Percentiles rank a stretch among this genome's conserved stretches.
Evolutionary conservation across 2,329 filamentous ascomycete genomes (phyloP).

Genomic region (Cladosporium sp.): DNA sequence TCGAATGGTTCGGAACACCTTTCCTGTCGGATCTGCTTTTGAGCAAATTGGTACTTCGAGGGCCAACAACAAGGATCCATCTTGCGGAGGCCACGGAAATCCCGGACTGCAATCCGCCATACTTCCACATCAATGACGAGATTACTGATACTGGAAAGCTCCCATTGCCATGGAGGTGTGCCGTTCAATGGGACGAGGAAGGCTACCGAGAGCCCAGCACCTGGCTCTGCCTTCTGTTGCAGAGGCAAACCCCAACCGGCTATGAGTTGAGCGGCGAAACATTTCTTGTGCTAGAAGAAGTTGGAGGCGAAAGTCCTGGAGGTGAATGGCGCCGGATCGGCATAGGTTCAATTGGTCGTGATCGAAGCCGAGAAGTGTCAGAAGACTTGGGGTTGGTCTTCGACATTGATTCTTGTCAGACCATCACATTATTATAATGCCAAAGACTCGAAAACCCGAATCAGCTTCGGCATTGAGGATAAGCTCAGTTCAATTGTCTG

Average conservation of each 20-base stretch:
- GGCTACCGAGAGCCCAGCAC: not conserved
- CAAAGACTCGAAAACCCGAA: too few species aligned
- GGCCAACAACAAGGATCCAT: not conserved
- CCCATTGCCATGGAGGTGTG: not conserved
- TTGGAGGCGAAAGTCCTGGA: not conserved
- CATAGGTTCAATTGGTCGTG: not conserved
- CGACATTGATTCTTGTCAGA: not conserved
- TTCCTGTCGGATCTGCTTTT: not conserved
- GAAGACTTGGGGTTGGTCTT: not conserved
- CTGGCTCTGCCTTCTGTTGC: not conserved
- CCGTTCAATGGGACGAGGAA: not conserved
- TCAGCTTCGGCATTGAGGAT: too few species aligned
- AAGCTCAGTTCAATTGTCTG: too few species aligned
- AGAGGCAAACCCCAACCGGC: not conserved
- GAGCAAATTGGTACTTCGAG: not conserved
- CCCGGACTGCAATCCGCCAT: not conserved
- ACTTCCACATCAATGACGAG: not conserved
- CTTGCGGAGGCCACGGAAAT: not conserved
- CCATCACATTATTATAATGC: not conserved
- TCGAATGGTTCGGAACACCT: not conserved
- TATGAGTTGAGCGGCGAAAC: not conserved
- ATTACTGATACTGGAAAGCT: not conserved
- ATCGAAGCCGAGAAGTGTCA: not conserved
- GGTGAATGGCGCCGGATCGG: not conserved
- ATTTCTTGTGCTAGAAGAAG: not conserved